Evolutionary conservation across 306 rosid genomes (phyloP).

Genomic region (Hippophae tibetana): DNA sequence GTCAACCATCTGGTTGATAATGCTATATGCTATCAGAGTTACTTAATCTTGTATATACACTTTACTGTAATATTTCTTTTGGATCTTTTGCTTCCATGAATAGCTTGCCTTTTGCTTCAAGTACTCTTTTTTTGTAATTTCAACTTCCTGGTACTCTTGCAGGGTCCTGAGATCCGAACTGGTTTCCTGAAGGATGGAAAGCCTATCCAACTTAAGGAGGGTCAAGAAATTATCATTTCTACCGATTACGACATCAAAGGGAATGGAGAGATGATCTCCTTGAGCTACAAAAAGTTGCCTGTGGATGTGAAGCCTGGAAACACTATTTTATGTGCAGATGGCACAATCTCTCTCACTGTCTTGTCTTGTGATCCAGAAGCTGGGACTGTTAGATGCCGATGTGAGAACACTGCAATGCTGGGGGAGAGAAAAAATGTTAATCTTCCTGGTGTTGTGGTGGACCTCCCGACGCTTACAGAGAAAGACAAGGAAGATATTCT

Average conservation of each 20-base stretch:
- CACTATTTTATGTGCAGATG: conserved; percentile 77
- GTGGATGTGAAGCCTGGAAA: conserved; percentile 79
- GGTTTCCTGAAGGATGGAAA: conserved; percentile 79
- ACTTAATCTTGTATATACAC: too few relatives aligned
- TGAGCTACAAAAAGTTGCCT: conserved; percentile 90
- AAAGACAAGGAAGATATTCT: conserved; percentile 94
- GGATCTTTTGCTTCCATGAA: neutral
- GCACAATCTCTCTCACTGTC: conserved; percentile 78
- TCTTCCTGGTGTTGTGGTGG: conserved; percentile 95
- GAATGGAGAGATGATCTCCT: conserved; percentile 51
- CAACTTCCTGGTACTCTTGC: conserved; percentile 7
- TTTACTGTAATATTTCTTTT: neutral
- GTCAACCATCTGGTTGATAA: neutral
- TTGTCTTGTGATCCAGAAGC: conserved; percentile 56
- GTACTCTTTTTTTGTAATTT: neutral
- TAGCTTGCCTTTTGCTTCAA: neutral
- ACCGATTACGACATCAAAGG: conserved; percentile 80
- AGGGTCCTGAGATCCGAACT: conserved; percentile 99
- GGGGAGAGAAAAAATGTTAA: conserved; percentile 97
- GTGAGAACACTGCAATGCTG: conserved; percentile 71
- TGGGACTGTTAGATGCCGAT: conserved; percentile 73
- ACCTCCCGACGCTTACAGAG: conserved; percentile 88
- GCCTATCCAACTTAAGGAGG: conserved; percentile 83
- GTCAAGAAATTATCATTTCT: conserved; percentile 73
- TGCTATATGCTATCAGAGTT: neutral